These are phyloP conservation scores for Silene noctiflora DNA, from an alignment of 179 eudicot species.

Conservation along the genomic window DNA sequence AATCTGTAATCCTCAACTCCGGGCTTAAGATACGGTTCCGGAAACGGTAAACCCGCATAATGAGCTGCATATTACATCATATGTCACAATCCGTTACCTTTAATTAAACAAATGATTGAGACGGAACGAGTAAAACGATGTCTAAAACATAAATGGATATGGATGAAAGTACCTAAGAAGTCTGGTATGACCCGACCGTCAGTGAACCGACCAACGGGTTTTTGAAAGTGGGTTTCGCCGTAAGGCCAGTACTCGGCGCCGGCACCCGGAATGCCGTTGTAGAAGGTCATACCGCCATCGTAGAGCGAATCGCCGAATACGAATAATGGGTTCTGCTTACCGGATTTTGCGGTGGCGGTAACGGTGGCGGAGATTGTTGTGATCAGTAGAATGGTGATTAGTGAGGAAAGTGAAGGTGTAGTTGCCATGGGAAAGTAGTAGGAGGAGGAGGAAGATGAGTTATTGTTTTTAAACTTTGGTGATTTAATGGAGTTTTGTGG, in stretches of 20 bases:
- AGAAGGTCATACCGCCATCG: slow-evolving; percentile 42
- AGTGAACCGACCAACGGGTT: slow-evolving; percentile 40
- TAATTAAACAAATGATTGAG: no score
- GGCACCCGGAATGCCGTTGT: slow-evolving; percentile 33
- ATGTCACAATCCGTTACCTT: no score
- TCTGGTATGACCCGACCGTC: slow-evolving; percentile 52
- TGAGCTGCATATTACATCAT: slow-evolving; percentile 25
- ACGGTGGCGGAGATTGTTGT: not conserved
- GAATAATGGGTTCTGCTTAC: slow-evolving; percentile 29
- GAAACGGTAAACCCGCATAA: slow-evolving; percentile 32
- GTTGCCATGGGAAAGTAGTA: not conserved
- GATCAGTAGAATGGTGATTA: not conserved
- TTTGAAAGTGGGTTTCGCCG: slow-evolving; percentile 39
- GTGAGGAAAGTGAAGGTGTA: not conserved
- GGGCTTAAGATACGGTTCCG: slow-evolving; percentile 35
- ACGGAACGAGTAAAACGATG: no score
- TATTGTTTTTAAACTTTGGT: no score
- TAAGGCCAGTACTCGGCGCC: slow-evolving; percentile 41
- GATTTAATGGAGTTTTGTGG: no score
- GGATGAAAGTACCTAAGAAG: slow-evolving; percentile 27
- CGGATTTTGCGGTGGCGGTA: slow-evolving; percentile 2
- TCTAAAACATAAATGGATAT: not conserved
- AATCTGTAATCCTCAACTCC: slow-evolving; percentile 28
- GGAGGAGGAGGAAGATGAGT: not conserved
- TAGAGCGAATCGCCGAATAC: slow-evolving; percentile 51